These are phyloP conservation scores for Eucalyptus shirleyi DNA, from an alignment of 345 rosid species.

Conservation along the genomic window DNA sequence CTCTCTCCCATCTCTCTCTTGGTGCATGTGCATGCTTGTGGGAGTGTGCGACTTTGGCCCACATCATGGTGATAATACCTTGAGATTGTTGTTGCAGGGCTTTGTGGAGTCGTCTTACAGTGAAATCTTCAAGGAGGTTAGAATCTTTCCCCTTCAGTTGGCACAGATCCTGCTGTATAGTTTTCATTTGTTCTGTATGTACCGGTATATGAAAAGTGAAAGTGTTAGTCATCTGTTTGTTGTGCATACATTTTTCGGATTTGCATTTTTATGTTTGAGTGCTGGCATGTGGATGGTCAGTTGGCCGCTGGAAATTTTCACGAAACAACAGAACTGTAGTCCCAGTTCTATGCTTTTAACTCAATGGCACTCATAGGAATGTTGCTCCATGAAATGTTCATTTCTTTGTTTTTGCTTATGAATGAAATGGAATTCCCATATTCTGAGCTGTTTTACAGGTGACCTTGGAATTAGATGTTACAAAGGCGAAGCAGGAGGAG, in stretches of 20 bases:
- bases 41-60: neutral
- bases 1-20: neutral
- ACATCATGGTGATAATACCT: neutral
- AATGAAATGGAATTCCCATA: neutral
- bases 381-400: neutral
- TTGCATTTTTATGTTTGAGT: neutral
- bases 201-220: neutral
- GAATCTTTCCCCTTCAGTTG: neutral
- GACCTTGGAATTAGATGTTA: slow-evolving; percentile 48
- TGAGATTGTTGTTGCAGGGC: slow-evolving; percentile 28
- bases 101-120: slow-evolving; percentile 57
- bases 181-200: neutral
- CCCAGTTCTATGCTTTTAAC: neutral
- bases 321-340: neutral
- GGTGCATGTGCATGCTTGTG: neutral
- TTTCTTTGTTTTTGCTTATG: neutral
- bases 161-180: neutral
- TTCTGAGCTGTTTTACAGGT: slow-evolving; percentile 24
- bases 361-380: neutral
- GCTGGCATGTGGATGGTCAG: neutral
- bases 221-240: neutral
- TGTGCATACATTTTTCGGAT: neutral
- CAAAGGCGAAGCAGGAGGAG: slow-evolving; percentile 36
- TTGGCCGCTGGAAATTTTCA: neutral
- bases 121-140: slow-evolving; percentile 75